Evolutionary conservation across 2,329 filamentous ascomycete genomes (phyloP).

Genomic region (Herpotrichia juniperi): DNA sequence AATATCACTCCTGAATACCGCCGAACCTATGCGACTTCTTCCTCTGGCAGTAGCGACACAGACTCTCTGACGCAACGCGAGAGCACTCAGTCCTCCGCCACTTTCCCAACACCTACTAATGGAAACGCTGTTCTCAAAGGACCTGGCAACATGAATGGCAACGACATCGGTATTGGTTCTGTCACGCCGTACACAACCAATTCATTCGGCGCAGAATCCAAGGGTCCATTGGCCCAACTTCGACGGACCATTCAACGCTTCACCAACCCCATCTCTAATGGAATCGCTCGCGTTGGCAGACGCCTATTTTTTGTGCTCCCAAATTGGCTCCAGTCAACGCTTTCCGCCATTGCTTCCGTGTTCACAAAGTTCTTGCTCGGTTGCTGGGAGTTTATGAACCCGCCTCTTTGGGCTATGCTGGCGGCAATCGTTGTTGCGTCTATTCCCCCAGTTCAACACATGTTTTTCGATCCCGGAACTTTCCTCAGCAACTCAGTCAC

Average conservation of each 20-base stretch:
- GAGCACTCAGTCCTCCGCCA: slow-evolving; percentile 32
- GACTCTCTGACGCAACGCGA: slow-evolving; percentile 37
- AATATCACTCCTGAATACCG: slow-evolving; percentile 50
- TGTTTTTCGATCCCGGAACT: slow-evolving; percentile 88
- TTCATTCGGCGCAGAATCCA: slow-evolving; percentile 23
- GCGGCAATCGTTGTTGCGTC: slow-evolving; percentile 89
- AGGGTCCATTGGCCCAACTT: slow-evolving; percentile 40
- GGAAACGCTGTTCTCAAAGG: slow-evolving; percentile 44
- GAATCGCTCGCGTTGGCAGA: slow-evolving; percentile 38
- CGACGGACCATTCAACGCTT: slow-evolving; percentile 24
- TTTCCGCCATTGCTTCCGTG: slow-evolving; percentile 51
- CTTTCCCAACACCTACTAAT: slow-evolving; percentile 54
- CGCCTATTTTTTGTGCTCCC: slow-evolving; percentile 60
- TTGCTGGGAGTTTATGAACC: slow-evolving; percentile 95
- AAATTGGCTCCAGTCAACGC: slow-evolving; percentile 55
- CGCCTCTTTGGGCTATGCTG: slow-evolving; percentile 96
- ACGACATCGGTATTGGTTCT: slow-evolving; percentile 51
- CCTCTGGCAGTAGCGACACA: slow-evolving; percentile 36
- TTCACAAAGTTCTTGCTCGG: slow-evolving; percentile 65
- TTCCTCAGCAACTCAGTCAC: slow-evolving; percentile 95
- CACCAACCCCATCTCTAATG: slow-evolving; percentile 26
- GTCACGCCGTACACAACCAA: slow-evolving; percentile 53
- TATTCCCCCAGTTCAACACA: slow-evolving; percentile 76
- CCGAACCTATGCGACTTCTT: slow-evolving; percentile 29
- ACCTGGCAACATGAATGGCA: slow-evolving; percentile 49